These are phyloP conservation scores for Candida caryicola DNA, from an alignment of 805 yeast genomes.

Conservation along the genomic window DNA sequence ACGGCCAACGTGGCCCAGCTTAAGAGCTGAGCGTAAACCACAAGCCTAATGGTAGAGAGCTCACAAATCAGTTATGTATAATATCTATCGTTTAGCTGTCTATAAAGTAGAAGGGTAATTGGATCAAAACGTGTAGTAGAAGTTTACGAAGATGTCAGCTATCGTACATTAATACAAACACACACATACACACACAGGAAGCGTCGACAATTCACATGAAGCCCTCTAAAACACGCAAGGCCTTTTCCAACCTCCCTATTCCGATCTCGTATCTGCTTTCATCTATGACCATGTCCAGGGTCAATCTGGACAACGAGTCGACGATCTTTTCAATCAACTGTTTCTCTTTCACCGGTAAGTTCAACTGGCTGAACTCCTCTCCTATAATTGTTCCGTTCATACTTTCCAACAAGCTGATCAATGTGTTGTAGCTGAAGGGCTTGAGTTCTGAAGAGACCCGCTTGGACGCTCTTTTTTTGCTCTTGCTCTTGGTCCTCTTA, in stretches of 20 bases:
- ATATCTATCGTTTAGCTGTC: too few species aligned
- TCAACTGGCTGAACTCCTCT: slow-evolving; percentile 69
- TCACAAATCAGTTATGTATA: too few species aligned
- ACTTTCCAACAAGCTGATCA: slow-evolving; percentile 52
- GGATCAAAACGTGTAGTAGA: too few species aligned
- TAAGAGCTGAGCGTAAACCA: too few species aligned
- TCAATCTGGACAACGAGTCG: slow-evolving; percentile 78
- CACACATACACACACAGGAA: too few species aligned
- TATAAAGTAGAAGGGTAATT: too few species aligned
- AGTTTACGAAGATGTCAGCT: too few species aligned
- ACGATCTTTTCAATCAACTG: slow-evolving; percentile 80
- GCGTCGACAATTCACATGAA: slow-evolving; percentile 31
- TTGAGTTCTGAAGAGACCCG: slow-evolving; percentile 17
- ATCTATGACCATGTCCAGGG: slow-evolving; percentile 88
- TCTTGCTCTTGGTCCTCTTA: slow-evolving; percentile 19
- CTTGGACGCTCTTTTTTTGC: slow-evolving; percentile 11
- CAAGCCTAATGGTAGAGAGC: too few species aligned
- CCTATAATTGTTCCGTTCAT: slow-evolving; percentile 63
- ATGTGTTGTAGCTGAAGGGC: slow-evolving; percentile 43
- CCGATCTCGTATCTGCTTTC: slow-evolving; percentile 80
- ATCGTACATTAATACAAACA: too few species aligned
- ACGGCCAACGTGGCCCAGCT: too few species aligned
- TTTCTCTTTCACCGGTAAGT: slow-evolving; percentile 73
- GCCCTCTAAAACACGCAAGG: slow-evolving; percentile 85
- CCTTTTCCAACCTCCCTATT: slow-evolving; percentile 71